Percentiles rank a stretch among this genome's conserved stretches.
Evolutionary conservation across 192 early-diverging fungal genomes (phyloP).

Genomic region (Lobosporangium transversale): DNA sequence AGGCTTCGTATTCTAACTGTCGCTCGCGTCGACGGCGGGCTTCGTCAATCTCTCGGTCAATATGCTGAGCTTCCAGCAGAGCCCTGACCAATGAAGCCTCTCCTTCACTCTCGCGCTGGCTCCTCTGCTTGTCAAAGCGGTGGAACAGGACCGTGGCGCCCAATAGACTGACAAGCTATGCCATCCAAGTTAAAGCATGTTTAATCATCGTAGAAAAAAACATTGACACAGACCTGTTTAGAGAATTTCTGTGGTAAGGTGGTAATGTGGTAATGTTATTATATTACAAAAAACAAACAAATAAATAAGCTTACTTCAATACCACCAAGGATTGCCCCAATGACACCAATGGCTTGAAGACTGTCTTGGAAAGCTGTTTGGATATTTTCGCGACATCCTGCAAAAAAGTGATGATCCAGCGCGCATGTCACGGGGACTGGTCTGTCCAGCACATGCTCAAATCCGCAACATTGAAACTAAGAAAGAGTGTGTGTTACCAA

Average conservation of each 20-base stretch:
- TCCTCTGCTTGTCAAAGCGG: conserved; percentile 38
- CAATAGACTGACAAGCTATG: conserved; percentile 37
- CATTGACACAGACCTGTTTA: too few species aligned
- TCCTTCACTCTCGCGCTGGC: conserved; percentile 23
- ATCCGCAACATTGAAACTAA: conserved; percentile 56
- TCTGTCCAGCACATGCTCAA: conserved; percentile 46
- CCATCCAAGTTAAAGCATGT: too few species aligned
- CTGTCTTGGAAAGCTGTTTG: conserved; percentile 51
- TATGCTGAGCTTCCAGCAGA: conserved; percentile 36
- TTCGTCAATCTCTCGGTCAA: conserved; percentile 38
- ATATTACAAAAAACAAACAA: background rate
- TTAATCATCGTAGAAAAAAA: too few species aligned
- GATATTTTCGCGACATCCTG: conserved; percentile 49
- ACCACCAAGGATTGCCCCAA: conserved; percentile 51
- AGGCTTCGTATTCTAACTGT: conserved; percentile 10
- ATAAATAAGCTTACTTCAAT: conserved; percentile 29
- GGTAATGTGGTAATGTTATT: background rate
- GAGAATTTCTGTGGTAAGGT: too few species aligned
- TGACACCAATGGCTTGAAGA: conserved; percentile 51
- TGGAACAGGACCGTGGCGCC: conserved; percentile 44
- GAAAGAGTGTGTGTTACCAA: background rate
- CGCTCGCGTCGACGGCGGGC: conserved; percentile 24
- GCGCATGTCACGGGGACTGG: conserved; percentile 43
- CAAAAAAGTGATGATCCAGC: conserved; percentile 26
- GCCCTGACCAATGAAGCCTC: conserved; percentile 30